Base-by-base conservation (phyloP, 345 rosid genomes). In the Geranium brycei region DNA sequence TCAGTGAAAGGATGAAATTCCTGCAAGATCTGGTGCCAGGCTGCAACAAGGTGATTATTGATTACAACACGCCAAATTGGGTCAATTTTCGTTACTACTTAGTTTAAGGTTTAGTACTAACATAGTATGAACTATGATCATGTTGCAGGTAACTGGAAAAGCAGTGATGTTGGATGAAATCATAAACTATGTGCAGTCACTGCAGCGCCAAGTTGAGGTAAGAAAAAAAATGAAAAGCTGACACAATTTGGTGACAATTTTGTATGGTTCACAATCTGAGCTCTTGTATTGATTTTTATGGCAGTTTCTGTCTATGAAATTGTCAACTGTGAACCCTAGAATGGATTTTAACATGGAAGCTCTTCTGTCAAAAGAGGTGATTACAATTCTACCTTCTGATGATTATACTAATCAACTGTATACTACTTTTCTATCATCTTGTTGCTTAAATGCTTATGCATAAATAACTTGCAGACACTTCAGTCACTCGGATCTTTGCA, bases 101-200 rank as follows among this genome's bases (percentile, higher is more conserved):
- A 14, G 28, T 31, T 19, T 14, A 31, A 14, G 31, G 18, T 38
- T 57, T 35, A 35, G 7, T 4, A 35, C 41, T 35, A 35, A 35
- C 10, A 35, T 1, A 35, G 41, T 7, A 35, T 4, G 7, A 35
- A 35, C 41, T 35, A 4, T 35, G 10, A 4, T 47, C 56, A 59
- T 58, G 28, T 63, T 62, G 31, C 69, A 83, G 88, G 87, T 92
- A 14, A 75, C 86, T 6, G 86, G 98, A 56, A 92, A 92, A 74
- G 98, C 98, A 0, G 83, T 86, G 51, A 92, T 92, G 98, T 91
- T 92, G 35, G 98, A 92, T 75, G 98, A 92, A 59, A 92, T 92
- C 66, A 92, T 92, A 19, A 92, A 89, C 71, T 92, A 92, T 61
- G 98, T 92, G 35, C 98, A 92, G 85, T 92, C 98, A 23, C 73